These are phyloP conservation scores for Zizania latifolia DNA, from an alignment of 176 grass and related monocot genomes.

Conservation along the genomic window DNA sequence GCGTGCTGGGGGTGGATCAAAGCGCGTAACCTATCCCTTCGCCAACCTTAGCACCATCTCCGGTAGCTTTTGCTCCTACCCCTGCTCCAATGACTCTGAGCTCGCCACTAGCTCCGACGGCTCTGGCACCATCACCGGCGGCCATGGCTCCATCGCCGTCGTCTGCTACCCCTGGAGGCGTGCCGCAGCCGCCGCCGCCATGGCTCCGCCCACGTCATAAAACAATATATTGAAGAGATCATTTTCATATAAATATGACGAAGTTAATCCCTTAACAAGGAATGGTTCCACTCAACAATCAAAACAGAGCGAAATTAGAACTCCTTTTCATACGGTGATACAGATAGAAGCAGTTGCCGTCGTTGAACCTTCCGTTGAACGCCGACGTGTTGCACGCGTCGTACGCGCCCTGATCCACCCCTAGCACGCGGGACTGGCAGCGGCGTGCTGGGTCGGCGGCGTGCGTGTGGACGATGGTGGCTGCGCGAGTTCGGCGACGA, in stretches of 20 bases:
- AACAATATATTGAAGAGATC: background rate
- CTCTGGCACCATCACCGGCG: background rate
- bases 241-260: slow-evolving; percentile 11
- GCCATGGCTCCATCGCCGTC: no score
- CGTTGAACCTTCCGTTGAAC: no score
- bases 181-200: slow-evolving; percentile 10
- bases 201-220: no score
- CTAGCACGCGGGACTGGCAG: no score
- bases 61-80: background rate
- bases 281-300: slow-evolving; percentile 22
- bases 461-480: no score
- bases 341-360: background rate
- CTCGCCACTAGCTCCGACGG: background rate
- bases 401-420: no score
- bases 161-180: slow-evolving; percentile 13
- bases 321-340: slow-evolving; percentile 18
- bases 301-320: slow-evolving; percentile 40
- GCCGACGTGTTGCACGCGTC: no score
- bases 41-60: background rate
- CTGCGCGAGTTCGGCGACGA: no score
- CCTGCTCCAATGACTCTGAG: background rate
- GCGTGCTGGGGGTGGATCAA: no score
- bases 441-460: no score
- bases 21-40: no score
- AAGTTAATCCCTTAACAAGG: slow-evolving; percentile 5